Conservation (phyloP, 495 filamentous ascomycete genomes). For the Penicillium angulare region DNA sequence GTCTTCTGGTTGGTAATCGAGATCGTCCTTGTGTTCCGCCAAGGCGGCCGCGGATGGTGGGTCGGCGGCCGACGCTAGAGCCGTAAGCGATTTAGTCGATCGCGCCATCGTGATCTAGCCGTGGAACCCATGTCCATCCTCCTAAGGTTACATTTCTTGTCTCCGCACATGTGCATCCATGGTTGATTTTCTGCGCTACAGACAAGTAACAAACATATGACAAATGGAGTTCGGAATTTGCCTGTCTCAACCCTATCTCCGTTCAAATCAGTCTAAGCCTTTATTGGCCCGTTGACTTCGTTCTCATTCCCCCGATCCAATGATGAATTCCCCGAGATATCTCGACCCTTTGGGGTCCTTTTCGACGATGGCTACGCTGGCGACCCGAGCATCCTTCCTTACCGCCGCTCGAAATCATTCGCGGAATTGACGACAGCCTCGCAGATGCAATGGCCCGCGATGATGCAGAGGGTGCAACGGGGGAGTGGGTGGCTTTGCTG, state of each 20-base stretch:
- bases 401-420: background rate
- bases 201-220: no score
- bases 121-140: background rate
- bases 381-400: slow-evolving; percentile 28
- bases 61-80: background rate
- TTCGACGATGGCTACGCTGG: background rate
- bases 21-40: background rate
- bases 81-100: background rate
- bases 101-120: background rate
- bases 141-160: no score
- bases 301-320: no score
- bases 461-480: slow-evolving; percentile 43
- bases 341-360: background rate
- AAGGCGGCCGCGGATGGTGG: background rate
- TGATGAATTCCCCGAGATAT: no score
- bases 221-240: no score
- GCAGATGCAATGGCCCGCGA: slow-evolving; percentile 25
- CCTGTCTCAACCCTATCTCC: no score
- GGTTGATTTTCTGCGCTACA: no score
- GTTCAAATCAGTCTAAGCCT: no score
- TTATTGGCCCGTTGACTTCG: no score
- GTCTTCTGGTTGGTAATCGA: background rate
- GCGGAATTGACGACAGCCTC: slow-evolving; percentile 7
- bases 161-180: no score
- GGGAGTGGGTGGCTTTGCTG: slow-evolving; percentile 58